Evolutionary conservation across 2,329 filamentous ascomycete genomes (phyloP), one percentile per base, ranked within the genome.

Genomic region (Penicillium sp.): DNA sequence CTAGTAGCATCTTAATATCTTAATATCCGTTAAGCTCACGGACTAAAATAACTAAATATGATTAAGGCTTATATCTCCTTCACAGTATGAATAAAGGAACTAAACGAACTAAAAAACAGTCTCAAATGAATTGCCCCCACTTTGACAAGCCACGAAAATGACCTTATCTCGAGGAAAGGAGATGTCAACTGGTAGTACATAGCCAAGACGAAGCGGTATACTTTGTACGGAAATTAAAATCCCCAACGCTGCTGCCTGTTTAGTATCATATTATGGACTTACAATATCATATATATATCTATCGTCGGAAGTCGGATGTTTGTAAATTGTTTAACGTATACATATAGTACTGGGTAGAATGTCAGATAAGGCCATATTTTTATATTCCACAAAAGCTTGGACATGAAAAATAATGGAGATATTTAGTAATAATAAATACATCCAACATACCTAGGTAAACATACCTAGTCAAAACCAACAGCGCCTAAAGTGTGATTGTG

Each of bases 401-500:
- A 21, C 16, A 38, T 38, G 15, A 40, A 40, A 15, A 40, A 40
- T 21, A 21, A 13, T 21, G 7, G 10, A 40, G 19, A 40, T 21
- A 39, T 39, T 40, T 38, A 8, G 38, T 15, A 21, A 15, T 33
- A 21, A 39, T 39, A 21, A 34, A 34, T 34, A 15, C 4, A 33
- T 11, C 4, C 2, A 13, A 31, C 13, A 15, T 21, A 41, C 11
- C 31, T 43, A 5, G 23, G 7, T 39, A 40, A 40, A 15, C 21
- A 10, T 31, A 11, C 29, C 29, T 31, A 11, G 4, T 25, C 7
- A 43, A 33, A 23, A 31, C 49, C 38, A 55, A 51, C 48, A 45
- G 53, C 39, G 46, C n/a, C 5, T 40, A 49, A 33, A 33, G 9
- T 59, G 60, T 59, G 60, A 60, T 60, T 65, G 65, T 67, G 65